phyloP scores from a whole-genome alignment of 768 basidiomycete genomes.

The Serendipita sp. region DNA sequence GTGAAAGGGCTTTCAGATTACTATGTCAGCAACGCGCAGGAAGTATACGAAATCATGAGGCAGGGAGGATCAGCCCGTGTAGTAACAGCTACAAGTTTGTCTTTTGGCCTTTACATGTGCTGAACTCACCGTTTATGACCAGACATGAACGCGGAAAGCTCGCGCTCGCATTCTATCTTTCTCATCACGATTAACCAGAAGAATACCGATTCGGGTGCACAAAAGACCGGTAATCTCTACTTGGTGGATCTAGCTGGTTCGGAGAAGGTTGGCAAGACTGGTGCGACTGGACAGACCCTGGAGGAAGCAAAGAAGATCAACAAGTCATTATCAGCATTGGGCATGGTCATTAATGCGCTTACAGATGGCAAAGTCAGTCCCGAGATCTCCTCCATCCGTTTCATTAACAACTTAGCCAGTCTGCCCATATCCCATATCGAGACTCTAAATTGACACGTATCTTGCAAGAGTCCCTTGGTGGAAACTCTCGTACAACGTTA shows the following conservation, averaged over 20 bases:
- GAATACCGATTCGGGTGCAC: constrained; percentile 88
- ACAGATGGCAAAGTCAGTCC: constrained; percentile 78
- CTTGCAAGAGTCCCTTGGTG: constrained; percentile 93
- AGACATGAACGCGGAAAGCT: constrained; percentile 99
- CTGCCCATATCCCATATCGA: constrained; percentile 93
- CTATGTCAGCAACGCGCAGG: constrained; percentile 87
- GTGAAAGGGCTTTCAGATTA: constrained; percentile 96
- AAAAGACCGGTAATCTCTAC: constrained; percentile 93
- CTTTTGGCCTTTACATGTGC: not conserved
- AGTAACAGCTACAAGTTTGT: constrained; percentile 84
- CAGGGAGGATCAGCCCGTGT: constrained; percentile 84
- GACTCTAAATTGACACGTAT: constrained; percentile 99
- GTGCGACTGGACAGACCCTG: constrained; percentile 93
- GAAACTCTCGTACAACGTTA: constrained; percentile 89
- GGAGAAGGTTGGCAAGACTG: constrained; percentile 98
- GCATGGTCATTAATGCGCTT: constrained; percentile 98
- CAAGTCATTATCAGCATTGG: constrained; percentile 90
- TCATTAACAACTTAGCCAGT: constrained; percentile 29
- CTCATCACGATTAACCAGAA: constrained; percentile 93
- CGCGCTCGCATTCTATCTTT: constrained; percentile 97
- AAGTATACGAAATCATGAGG: constrained; percentile 98
- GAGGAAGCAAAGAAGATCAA: constrained; percentile 99
- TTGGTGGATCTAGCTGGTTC: constrained; percentile 97
- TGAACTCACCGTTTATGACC: constrained; percentile 3
- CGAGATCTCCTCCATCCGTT: not conserved